Conservation (phyloP, 805 yeast genomes). For the Candida tibetensis region DNA sequence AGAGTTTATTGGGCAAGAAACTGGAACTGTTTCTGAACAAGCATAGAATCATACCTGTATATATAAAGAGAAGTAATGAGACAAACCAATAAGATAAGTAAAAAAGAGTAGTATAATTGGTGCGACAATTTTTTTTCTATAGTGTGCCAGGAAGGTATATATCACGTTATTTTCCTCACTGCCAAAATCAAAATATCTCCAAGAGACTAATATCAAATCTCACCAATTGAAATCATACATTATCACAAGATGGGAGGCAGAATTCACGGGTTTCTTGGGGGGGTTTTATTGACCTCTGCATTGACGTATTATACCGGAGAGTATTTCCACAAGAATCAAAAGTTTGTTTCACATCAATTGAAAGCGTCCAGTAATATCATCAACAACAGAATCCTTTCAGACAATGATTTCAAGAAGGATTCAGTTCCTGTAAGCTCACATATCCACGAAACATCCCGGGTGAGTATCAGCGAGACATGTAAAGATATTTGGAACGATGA, state of each 20-base stretch:
- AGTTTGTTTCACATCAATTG: constrained; percentile 46
- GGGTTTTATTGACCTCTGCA: constrained; percentile 61
- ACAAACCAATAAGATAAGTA: no score
- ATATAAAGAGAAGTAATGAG: not conserved
- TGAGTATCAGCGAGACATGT: constrained; percentile 52
- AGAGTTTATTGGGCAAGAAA: constrained; percentile 12
- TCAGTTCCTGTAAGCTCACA: constrained; percentile 40
- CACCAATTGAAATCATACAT: not conserved
- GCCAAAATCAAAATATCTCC: no score
- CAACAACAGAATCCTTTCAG: constrained; percentile 50
- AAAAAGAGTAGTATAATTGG: no score
- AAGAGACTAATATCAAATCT: no score
- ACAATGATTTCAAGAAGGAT: constrained; percentile 44
- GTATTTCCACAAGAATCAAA: constrained; percentile 50
- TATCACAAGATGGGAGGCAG: constrained; percentile 37
- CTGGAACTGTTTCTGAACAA: not conserved
- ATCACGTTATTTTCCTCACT: no score
- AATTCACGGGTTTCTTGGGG: constrained; percentile 45
- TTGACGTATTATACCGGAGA: constrained; percentile 59
- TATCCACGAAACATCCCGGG: constrained; percentile 27
- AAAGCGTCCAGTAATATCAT: constrained; percentile 48
- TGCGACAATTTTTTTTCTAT: no score
- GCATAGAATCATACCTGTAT: constrained; percentile 1
- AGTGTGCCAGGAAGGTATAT: no score
- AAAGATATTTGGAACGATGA: constrained; percentile 82